Conservation (phyloP, 208 protist genomes). For the Leishmania amazonensis region DNA sequence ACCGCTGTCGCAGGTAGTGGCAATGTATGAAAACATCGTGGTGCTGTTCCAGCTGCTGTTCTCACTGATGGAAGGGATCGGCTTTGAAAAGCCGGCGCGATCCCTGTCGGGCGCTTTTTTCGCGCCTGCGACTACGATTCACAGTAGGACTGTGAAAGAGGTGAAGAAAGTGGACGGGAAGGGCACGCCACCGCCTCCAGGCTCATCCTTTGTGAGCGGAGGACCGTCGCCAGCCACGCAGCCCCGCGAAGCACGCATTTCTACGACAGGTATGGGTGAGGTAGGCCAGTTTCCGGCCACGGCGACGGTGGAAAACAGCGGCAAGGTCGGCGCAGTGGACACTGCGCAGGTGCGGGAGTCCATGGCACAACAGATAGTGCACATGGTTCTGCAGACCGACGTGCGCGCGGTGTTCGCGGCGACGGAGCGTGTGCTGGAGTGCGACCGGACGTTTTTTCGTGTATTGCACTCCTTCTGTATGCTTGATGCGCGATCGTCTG, state of each 20-base stretch:
- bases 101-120: neutral
- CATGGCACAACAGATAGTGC: slow-evolving; percentile 26
- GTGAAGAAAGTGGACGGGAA: neutral
- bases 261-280: neutral
- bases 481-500: slow-evolving; percentile 10
- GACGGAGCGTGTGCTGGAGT: slow-evolving; percentile 29
- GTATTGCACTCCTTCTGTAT: slow-evolving; percentile 34
- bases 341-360: slow-evolving; percentile 25
- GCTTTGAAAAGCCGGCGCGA: slow-evolving; percentile 16
- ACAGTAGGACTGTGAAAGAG: neutral
- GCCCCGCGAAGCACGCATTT: neutral
- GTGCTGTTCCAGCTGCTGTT: slow-evolving; percentile 38
- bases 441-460: slow-evolving; percentile 31
- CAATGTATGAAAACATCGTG: slow-evolving; percentile 82
- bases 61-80: slow-evolving; percentile 32
- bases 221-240: neutral
- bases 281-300: neutral
- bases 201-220: neutral
- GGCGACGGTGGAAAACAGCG: neutral
- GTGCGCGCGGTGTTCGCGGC: slow-evolving; percentile 23
- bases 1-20: slow-evolving; percentile 31
- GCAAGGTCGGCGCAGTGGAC: slow-evolving; percentile 1
- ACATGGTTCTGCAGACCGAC: slow-evolving; percentile 35
- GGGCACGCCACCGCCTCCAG: neutral
- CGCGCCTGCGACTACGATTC: neutral